These are phyloP conservation scores for Botryotinia calthae DNA, from an alignment of 2,329 filamentous ascomycete species.

Conservation along the genomic window DNA sequence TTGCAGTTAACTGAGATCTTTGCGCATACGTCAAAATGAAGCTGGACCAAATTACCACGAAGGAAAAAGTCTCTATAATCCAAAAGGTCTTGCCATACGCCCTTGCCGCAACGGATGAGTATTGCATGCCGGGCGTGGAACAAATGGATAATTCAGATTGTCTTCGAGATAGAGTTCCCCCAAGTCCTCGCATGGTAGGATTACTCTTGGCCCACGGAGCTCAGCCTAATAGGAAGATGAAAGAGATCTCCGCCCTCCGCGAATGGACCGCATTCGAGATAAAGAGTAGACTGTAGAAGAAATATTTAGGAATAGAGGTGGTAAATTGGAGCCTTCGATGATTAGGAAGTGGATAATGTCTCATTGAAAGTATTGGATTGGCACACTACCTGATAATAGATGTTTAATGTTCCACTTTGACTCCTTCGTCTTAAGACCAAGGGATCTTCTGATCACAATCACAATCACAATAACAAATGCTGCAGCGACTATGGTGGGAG, in stretches of 20 bases:
- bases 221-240: not conserved
- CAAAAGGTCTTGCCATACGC: not conserved
- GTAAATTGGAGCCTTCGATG: not conserved
- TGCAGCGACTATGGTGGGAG: no score
- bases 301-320: not conserved
- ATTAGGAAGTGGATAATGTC: not conserved
- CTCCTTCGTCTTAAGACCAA: not conserved
- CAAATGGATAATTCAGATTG: not conserved
- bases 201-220: not conserved
- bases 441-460: not conserved
- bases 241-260: not conserved
- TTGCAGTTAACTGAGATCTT: not conserved
- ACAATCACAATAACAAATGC: no score
- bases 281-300: not conserved
- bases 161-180: not conserved
- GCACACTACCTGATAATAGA: not conserved
- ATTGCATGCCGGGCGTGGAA: not conserved
- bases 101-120: not conserved
- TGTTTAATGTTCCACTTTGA: not conserved
- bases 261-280: not conserved
- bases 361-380: not conserved
- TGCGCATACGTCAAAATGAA: not conserved
- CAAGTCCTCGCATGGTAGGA: not conserved
- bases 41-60: not conserved
- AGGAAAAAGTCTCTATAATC: not conserved